A percentile compares a stretch with the other conserved stretches of the same genome.
These are phyloP conservation scores for Myotisia sp. DNA, from an alignment of 2,329 filamentous ascomycete genomes.

Conservation along the genomic window DNA sequence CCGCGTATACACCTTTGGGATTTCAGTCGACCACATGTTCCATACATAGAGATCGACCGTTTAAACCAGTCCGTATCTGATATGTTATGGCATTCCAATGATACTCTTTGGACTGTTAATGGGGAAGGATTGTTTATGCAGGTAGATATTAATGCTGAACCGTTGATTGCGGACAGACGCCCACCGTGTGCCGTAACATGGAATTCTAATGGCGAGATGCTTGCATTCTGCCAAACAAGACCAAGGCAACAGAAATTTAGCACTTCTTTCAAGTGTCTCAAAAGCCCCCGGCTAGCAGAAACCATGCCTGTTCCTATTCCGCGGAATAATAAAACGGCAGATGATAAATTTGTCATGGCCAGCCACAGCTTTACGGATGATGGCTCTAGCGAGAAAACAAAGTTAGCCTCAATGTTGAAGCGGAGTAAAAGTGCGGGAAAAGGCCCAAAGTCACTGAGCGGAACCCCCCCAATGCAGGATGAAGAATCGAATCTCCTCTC, in stretches of 20 bases:
- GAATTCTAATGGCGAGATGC: slow-evolving; percentile 43
- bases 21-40: slow-evolving; percentile 46
- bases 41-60: slow-evolving; percentile 46
- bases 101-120: slow-evolving; percentile 51
- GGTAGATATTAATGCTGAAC: slow-evolving; percentile 45
- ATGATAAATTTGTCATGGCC: slow-evolving; percentile 32
- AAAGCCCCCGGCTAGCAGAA: slow-evolving; percentile 23
- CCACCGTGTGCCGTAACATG: slow-evolving; percentile 43
- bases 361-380: slow-evolving; percentile 43
- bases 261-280: slow-evolving; percentile 17
- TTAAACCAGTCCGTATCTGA: slow-evolving; percentile 44
- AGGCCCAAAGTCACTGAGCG: slow-evolving; percentile 39
- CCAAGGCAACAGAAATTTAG: slow-evolving; percentile 29
- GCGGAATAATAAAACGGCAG: slow-evolving; percentile 29
- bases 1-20: slow-evolving; percentile 51
- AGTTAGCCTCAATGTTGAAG: slow-evolving; percentile 36
- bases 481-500: slow-evolving; percentile 35
- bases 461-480: slow-evolving; percentile 38
- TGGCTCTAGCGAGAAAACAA: slow-evolving; percentile 40
- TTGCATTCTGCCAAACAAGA: slow-evolving; percentile 41
- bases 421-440: slow-evolving; percentile 34
- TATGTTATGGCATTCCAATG: slow-evolving; percentile 50
- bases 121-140: slow-evolving; percentile 48
- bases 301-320: slow-evolving; percentile 2
- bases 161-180: slow-evolving; percentile 44